These are phyloP conservation scores for Linnemannia schmuckeri DNA, from an alignment of 192 early-diverging fungal genomes.

Conservation along the genomic window DNA sequence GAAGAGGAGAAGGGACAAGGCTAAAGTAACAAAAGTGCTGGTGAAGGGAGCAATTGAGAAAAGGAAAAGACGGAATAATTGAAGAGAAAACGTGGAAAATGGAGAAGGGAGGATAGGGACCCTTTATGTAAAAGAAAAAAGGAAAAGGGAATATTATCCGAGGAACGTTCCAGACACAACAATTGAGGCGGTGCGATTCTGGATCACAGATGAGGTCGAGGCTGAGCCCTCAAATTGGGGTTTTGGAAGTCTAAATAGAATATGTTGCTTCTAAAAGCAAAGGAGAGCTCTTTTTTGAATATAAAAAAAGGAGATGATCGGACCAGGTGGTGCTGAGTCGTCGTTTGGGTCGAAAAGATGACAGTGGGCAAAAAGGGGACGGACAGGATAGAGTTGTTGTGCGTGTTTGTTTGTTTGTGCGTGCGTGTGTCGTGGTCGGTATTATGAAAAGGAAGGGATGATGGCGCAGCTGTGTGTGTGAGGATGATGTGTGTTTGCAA, in stretches of 20 bases:
- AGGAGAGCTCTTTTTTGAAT: not conserved
- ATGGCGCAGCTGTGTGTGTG: not conserved
- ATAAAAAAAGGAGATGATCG: slow-evolving; percentile 1
- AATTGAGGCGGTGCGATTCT: not conserved
- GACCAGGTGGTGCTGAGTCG: not conserved
- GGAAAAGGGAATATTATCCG: not conserved
- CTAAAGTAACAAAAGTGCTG: not conserved
- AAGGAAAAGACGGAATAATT: not conserved
- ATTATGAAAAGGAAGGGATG: not conserved
- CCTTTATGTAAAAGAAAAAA: not conserved
- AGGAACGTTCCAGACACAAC: not conserved
- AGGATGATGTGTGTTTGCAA: not conserved
- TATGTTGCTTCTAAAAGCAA: not conserved
- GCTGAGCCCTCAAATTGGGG: slow-evolving; percentile 54
- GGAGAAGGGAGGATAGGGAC: not conserved
- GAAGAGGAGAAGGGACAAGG: not conserved
- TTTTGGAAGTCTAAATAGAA: slow-evolving; percentile 57
- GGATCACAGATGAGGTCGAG: slow-evolving; percentile 7
- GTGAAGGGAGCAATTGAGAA: not conserved
- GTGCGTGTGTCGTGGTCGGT: not conserved
- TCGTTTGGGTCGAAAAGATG: slow-evolving; percentile 1
- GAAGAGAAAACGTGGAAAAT: not conserved
- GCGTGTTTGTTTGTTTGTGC: not conserved
- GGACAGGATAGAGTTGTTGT: not conserved
- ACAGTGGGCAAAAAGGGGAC: not conserved